phyloP scores from a whole-genome alignment of 2,329 filamentous ascomycete species.

The Colletotrichum lindemuthianum region DNA sequence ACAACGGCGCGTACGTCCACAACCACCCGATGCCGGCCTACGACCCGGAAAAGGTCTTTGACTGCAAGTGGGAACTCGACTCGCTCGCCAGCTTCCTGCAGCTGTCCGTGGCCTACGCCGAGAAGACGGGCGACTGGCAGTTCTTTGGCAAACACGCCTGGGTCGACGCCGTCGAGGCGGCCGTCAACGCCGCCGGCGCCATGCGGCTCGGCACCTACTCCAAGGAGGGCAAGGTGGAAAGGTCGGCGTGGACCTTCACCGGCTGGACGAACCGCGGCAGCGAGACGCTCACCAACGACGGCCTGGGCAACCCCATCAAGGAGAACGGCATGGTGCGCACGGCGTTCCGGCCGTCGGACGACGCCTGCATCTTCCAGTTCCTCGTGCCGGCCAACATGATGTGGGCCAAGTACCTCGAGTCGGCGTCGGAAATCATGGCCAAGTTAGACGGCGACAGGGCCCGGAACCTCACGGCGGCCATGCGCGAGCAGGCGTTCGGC shows the following conservation, averaged over 20 bases:
- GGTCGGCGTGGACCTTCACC: constrained; percentile 79
- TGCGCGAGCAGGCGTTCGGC: constrained; percentile 67
- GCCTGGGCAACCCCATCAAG: constrained; percentile 82
- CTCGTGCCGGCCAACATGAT: constrained; percentile 93
- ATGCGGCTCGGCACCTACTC: constrained; percentile 82
- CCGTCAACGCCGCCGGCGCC: constrained; percentile 74
- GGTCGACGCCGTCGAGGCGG: constrained; percentile 75
- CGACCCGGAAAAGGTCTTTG: constrained; percentile 75
- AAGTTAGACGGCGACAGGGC: constrained; percentile 54
- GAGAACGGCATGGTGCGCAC: constrained; percentile 86
- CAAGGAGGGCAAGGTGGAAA: constrained; percentile 63
- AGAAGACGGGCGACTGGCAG: constrained; percentile 72
- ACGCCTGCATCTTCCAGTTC: constrained; percentile 85
- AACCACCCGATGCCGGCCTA: constrained; percentile 72
- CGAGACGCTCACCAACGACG: constrained; percentile 82
- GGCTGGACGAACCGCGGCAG: constrained; percentile 78
- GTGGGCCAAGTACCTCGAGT: constrained; percentile 72
- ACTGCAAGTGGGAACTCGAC: constrained; percentile 94
- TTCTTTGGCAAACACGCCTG: constrained; percentile 78
- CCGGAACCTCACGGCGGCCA: constrained; percentile 58
- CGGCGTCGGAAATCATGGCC: constrained; percentile 57
- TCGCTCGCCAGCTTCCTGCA: constrained; percentile 88
- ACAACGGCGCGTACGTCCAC: constrained; percentile 67
- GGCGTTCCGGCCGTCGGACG: constrained; percentile 88
- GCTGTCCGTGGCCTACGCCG: constrained; percentile 80